Conservation (phyloP, 495 filamentous ascomycete genomes). For the Daldinia childiae region DNA sequence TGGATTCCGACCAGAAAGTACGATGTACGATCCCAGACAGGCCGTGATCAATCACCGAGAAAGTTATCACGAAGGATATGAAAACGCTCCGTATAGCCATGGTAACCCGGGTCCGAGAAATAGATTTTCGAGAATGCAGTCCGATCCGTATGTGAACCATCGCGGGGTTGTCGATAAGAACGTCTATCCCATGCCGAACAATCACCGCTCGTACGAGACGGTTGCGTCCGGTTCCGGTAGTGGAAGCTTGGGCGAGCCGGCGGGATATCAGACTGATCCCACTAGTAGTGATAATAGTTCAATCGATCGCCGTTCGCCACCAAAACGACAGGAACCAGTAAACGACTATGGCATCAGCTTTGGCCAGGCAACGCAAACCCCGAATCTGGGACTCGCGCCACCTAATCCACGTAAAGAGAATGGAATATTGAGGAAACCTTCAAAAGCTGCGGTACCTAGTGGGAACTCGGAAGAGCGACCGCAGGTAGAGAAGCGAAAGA, state of each 20-base stretch:
- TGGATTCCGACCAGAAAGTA: slow-evolving; percentile 54
- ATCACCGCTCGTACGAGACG: slow-evolving; percentile 85
- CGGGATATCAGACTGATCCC: slow-evolving; percentile 85
- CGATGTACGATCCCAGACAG: slow-evolving; percentile 42
- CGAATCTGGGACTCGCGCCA: slow-evolving; percentile 47
- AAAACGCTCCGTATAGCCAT: slow-evolving; percentile 34
- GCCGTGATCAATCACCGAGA: slow-evolving; percentile 65
- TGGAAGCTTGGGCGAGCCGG: slow-evolving; percentile 74
- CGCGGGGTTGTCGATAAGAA: slow-evolving; percentile 53
- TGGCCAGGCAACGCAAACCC: slow-evolving; percentile 49
- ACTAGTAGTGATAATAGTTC: slow-evolving; percentile 90
- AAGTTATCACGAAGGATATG: slow-evolving; percentile 55
- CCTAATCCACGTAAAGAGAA: slow-evolving; percentile 55
- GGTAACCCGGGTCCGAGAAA: slow-evolving; percentile 30
- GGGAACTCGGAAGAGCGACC: slow-evolving; percentile 48
- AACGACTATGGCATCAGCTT: slow-evolving; percentile 62
- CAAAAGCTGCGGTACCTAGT: slow-evolving; percentile 36
- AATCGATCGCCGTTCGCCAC: slow-evolving; percentile 73
- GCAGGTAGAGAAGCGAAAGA: slow-evolving; percentile 77
- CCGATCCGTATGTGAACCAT: slow-evolving; percentile 46
- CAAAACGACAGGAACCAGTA: slow-evolving; percentile 57
- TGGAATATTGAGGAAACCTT: slow-evolving; percentile 46
- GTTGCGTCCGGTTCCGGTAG: slow-evolving; percentile 76
- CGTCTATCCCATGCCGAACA: slow-evolving; percentile 71
- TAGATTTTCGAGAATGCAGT: slow-evolving; percentile 51